These are phyloP conservation scores for Teratosphaeria viscida DNA, from an alignment of 2,329 filamentous ascomycete genomes.

Conservation along the genomic window DNA sequence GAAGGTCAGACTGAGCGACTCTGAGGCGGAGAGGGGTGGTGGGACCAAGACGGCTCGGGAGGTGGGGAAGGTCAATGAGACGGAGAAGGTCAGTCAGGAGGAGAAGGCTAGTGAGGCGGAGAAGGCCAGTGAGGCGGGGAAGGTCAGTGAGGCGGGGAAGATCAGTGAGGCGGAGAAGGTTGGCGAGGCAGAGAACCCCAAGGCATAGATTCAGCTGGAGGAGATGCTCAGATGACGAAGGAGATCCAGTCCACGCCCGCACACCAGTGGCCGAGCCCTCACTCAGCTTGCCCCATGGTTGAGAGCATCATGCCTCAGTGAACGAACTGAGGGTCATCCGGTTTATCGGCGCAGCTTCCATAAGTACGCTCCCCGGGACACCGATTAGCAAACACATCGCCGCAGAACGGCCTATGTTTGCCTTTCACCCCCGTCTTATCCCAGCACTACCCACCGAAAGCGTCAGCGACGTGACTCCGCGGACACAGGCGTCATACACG, in stretches of 20 bases:
- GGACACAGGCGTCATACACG: no score
- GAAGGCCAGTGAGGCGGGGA: conserved; percentile 15
- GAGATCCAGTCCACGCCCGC: neutral
- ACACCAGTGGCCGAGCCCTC: no score
- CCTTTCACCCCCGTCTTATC: no score
- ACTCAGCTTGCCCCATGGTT: no score
- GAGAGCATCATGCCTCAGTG: no score
- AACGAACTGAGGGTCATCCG: no score
- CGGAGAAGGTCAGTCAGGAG: conserved; percentile 34
- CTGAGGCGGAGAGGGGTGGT: neutral
- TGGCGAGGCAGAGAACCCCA: neutral
- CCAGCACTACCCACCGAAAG: no score
- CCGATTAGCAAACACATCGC: no score
- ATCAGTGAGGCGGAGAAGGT: conserved; percentile 23
- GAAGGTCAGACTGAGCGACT: conserved; percentile 31
- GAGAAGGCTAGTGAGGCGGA: conserved; percentile 33
- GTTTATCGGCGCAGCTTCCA: no score
- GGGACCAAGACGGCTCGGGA: neutral
- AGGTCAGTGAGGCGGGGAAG: conserved; percentile 38
- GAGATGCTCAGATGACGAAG: neutral
- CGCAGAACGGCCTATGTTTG: no score
- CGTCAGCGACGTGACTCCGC: no score
- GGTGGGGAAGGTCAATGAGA: conserved; percentile 1
- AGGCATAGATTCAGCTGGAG: neutral
- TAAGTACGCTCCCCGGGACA: no score